phyloP scores from a whole-genome alignment of 2,329 filamentous ascomycete genomes.

The Ilyonectria robusta region DNA sequence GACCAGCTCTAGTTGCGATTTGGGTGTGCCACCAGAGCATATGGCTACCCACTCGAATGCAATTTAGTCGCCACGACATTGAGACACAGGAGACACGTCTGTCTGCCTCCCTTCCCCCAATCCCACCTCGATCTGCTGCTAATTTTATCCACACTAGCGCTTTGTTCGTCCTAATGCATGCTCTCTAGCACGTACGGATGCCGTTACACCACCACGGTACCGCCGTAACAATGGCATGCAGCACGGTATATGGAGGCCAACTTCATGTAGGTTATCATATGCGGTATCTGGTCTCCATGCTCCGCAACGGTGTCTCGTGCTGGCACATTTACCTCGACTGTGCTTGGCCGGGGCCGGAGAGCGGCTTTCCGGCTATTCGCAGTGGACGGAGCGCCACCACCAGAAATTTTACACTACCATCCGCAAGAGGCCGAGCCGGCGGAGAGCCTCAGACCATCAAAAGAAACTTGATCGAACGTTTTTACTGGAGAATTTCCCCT shows the following conservation, averaged over 20 bases:
- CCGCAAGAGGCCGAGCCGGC: slow-evolving; percentile 19
- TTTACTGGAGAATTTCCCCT: slow-evolving; percentile 36
- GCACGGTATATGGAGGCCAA: slow-evolving; percentile 8
- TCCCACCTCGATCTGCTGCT: slow-evolving; percentile 22
- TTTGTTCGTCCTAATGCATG: slow-evolving; percentile 15
- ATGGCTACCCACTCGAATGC: slow-evolving; percentile 18
- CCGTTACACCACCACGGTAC: slow-evolving; percentile 13
- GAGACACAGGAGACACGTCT: slow-evolving; percentile 14
- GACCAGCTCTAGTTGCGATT: background rate
- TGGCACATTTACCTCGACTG: background rate
- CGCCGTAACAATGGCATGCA: slow-evolving; percentile 8
- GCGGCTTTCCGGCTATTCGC: background rate
- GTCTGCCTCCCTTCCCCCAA: background rate
- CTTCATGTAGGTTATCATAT: slow-evolving; percentile 1
- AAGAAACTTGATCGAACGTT: slow-evolving; percentile 43
- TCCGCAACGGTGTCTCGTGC: background rate
- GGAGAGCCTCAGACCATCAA: slow-evolving; percentile 37
- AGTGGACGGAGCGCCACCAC: background rate
- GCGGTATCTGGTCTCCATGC: slow-evolving; percentile 1
- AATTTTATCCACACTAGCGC: slow-evolving; percentile 24
- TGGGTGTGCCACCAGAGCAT: slow-evolving; percentile 7
- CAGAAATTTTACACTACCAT: slow-evolving; percentile 10
- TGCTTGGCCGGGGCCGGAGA: background rate
- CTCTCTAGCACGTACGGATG: slow-evolving; percentile 1
- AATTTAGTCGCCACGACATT: slow-evolving; percentile 11